Evolutionary conservation across 192 early-diverging fungal species (phyloP).

Genomic region (Jimgerdemannia lactiflua): DNA sequence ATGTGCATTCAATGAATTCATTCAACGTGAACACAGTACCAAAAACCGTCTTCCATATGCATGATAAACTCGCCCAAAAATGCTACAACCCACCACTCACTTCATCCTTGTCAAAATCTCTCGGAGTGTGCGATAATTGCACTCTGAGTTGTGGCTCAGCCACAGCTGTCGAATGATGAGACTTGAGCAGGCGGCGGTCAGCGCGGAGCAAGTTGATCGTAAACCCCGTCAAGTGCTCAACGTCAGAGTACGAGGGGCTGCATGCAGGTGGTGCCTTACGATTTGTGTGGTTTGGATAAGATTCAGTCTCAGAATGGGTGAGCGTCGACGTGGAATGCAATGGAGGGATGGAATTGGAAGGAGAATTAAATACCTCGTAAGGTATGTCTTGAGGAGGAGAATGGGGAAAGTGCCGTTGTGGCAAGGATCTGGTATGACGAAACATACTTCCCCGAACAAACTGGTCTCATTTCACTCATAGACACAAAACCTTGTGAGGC

Average conservation of each 20-base stretch:
- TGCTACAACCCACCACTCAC: conserved; percentile 21
- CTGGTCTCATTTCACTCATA: too few species aligned
- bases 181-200: conserved; percentile 47
- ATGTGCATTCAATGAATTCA: too few species aligned
- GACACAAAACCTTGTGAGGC: too few species aligned
- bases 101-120: conserved; percentile 82
- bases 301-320: neutral
- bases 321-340: neutral
- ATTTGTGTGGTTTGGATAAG: conserved; percentile 46
- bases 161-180: conserved; percentile 92
- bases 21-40: too few species aligned
- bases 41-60: too few species aligned
- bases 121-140: conserved; percentile 86
- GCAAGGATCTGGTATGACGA: conserved; percentile 63
- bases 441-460: too few species aligned
- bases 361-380: conserved; percentile 70
- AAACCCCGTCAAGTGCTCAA: conserved; percentile 75
- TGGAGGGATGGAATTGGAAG: too few species aligned
- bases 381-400: conserved; percentile 84
- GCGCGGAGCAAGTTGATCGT: conserved; percentile 88
- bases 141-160: conserved; percentile 83
- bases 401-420: conserved; percentile 82
- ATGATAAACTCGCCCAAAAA: too few species aligned
- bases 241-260: conserved; percentile 69
- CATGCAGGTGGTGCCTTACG: conserved; percentile 84